Base-by-base conservation (phyloP, 345 rosid species). In the Pistacia vera region DNA sequence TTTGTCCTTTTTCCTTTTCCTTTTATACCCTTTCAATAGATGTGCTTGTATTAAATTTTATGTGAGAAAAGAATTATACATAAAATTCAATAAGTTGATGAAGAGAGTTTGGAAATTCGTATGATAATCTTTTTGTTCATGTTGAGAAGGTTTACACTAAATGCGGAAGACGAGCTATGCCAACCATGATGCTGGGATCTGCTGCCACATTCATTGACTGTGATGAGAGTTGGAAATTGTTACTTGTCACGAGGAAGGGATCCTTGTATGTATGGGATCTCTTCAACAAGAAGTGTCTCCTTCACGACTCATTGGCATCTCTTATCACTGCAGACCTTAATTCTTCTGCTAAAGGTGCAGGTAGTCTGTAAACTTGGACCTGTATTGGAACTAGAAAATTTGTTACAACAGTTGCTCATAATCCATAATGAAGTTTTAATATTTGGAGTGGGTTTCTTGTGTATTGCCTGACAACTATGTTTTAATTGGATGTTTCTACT, bases 101-200 rank as follows among this genome's bases (percentile, higher is more conserved):
- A 17, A 54, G 49, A 51, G 36, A 11, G 25, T 41, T 63, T 46
- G 14, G 55, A 56, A 25, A 56, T 36, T 62, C 68, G 12, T 46
- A 18, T 20, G 28, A 11, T 75, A 20, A 35, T 36, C n/a, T n/a
- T 69, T 69, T 56, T 67, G 18, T 66, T 75, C 59, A 6, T 75
- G 35, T 70, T 76, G 81, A 41, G 63, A 82, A 95, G 99, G 86
- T 96, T 75, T 97, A 94, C 83, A 91, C 99, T 6, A 94, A 91
- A 84, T 92, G 91, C 54, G 99, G 99, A 68, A 89, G 99, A 79
- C 98, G 98, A 30, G 92, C 91, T 54, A 85, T 97, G 95, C 99
- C 99, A 14, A 80, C 95, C 41, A 90, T 97, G 97, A 92, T 94
- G 95, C 83, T 86, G 89, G 99, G 97, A 81, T 94, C 98, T 66